phyloP scores from a whole-genome alignment of 768 basidiomycete genomes.

The Amanita pseudoporphyria region DNA sequence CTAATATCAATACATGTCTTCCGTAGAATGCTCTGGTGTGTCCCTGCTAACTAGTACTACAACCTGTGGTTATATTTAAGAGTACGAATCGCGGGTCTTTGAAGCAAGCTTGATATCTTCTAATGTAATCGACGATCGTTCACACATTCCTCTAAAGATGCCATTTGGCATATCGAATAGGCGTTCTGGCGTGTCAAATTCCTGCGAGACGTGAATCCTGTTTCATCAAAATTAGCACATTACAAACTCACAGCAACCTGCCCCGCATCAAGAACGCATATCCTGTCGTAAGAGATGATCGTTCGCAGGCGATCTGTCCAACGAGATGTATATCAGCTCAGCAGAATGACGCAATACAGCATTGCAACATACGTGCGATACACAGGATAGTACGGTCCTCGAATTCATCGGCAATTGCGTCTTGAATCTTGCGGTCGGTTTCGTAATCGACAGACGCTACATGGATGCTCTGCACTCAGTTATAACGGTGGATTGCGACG shows the following conservation, averaged over 20 bases:
- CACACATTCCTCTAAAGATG: constrained; percentile 83
- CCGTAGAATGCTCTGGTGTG: background rate
- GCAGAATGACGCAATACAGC: background rate
- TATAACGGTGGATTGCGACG: background rate
- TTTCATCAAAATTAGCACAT: background rate
- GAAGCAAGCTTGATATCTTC: constrained; percentile 50
- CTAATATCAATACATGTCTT: background rate
- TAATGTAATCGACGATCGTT: constrained; percentile 64
- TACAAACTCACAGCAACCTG: constrained; percentile 47
- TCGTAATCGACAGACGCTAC: constrained; percentile 81
- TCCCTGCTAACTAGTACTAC: background rate
- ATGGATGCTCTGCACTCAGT: background rate
- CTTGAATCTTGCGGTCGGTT: constrained; percentile 86
- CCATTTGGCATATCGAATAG: constrained; percentile 49
- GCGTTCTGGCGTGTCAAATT: constrained; percentile 72
- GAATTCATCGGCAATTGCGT: constrained; percentile 82
- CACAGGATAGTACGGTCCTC: constrained; percentile 76
- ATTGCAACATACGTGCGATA: constrained; percentile 61
- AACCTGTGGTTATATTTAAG: background rate
- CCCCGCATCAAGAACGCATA: constrained; percentile 81
- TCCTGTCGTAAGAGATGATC: constrained; percentile 81
- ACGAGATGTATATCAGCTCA: background rate
- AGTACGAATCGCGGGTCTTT: constrained; percentile 15
- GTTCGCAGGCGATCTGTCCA: constrained; percentile 72
- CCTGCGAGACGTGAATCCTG: constrained; percentile 24